Evolutionary conservation across 257 asterid species (phyloP).

Genomic region (Primulina eburnea): DNA sequence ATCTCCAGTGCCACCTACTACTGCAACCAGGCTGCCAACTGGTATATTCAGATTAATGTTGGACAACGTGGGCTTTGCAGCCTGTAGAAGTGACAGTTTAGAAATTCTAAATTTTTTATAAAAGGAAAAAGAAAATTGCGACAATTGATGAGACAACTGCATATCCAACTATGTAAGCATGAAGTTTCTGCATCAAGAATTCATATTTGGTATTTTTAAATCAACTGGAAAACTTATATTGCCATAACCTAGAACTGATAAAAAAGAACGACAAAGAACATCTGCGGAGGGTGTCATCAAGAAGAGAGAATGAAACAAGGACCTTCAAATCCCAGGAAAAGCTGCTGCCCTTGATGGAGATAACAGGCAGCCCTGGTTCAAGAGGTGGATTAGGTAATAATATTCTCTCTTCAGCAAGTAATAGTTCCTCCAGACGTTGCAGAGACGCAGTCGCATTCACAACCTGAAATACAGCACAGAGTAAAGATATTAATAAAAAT

Average conservation of each 20-base stretch:
- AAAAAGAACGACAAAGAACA: neutral
- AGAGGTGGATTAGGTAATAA: constrained; percentile 78
- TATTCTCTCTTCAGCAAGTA: constrained; percentile 76
- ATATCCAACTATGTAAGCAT: constrained; percentile 1
- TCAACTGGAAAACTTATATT: no score
- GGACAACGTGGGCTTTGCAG: constrained; percentile 64
- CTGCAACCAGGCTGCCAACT: constrained; percentile 76
- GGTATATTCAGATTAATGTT: constrained; percentile 72
- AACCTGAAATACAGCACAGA: constrained; percentile 46
- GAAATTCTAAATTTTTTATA: neutral
- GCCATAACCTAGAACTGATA: no score
- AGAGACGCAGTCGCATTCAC: constrained; percentile 85
- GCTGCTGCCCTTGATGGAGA: constrained; percentile 63
- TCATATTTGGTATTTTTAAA: constrained; percentile 9
- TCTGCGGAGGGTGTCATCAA: neutral
- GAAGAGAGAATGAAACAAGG: constrained; percentile 10
- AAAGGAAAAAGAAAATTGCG: neutral
- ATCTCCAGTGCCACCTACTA: constrained; percentile 96
- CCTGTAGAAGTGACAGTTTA: constrained; percentile 40
- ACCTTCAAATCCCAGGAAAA: constrained; percentile 92
- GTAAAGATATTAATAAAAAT: constrained; percentile 16
- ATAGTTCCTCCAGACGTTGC: constrained; percentile 77
- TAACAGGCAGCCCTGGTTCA: constrained; percentile 63
- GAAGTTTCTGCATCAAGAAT: constrained; percentile 5
- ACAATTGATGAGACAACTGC: constrained; percentile 7